Evolutionary conservation across 306 rosid species (phyloP).

Genomic region (Heteromeles arbutifolia): DNA sequence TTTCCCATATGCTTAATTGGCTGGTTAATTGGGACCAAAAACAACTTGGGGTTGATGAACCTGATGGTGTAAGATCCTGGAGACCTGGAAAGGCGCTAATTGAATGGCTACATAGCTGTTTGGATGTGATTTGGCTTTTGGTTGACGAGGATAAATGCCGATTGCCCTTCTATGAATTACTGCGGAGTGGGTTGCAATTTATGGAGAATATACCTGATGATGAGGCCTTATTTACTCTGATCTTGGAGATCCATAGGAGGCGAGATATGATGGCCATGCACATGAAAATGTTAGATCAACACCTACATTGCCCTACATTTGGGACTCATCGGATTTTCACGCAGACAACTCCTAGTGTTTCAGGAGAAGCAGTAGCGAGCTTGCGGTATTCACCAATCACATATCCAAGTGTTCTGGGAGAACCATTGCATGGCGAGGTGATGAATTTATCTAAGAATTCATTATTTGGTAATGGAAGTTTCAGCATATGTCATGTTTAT

Average conservation of each 20-base stretch:
- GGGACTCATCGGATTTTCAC: constrained; percentile 76
- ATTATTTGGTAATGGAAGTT: constrained; percentile 6
- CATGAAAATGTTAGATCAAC: constrained; percentile 99
- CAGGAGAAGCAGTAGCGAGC: constrained; percentile 59
- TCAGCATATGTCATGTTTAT: not conserved
- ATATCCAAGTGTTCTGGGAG: constrained; percentile 94
- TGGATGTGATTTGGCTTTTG: constrained; percentile 97
- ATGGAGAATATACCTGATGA: constrained; percentile 92
- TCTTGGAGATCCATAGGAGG: constrained; percentile 93
- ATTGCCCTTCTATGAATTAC: constrained; percentile 89
- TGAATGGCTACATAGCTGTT: constrained; percentile 96
- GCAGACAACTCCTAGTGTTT: constrained; percentile 52
- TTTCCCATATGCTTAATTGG: constrained; percentile 90
- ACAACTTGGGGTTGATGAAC: constrained; percentile 65
- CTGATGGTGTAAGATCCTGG: constrained; percentile 51
- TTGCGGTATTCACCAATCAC: constrained; percentile 85
- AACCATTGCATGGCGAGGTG: constrained; percentile 98
- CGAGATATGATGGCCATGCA: constrained; percentile 99
- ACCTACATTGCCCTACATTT: constrained; percentile 96
- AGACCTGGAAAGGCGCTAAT: constrained; percentile 77
- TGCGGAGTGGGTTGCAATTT: constrained; percentile 87
- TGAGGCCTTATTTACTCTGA: constrained; percentile 84
- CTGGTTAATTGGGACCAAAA: constrained; percentile 94
- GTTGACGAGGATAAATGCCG: constrained; percentile 91
- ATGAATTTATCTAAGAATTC: constrained; percentile 25